Conservation (phyloP, 352 stramenopile genomes). For the Phytophthora colocasiae region DNA sequence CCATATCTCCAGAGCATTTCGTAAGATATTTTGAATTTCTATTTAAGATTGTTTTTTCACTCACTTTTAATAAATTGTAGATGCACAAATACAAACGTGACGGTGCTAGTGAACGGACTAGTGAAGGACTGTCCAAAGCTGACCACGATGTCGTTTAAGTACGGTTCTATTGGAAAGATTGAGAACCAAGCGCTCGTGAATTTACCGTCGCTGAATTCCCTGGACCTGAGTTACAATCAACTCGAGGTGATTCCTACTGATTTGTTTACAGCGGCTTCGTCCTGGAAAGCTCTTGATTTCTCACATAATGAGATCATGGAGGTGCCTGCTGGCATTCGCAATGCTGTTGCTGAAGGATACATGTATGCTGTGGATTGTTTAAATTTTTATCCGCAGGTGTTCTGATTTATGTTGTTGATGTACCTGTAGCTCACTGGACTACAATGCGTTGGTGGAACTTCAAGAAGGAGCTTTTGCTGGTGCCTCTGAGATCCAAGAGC, state of each 20-base stretch:
- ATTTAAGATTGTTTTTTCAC: background rate
- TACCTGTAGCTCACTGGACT: conserved; percentile 61
- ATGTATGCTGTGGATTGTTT: conserved; percentile 43
- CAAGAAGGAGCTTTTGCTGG: conserved; percentile 49
- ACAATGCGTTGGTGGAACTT: conserved; percentile 69
- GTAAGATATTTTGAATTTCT: conserved; percentile 32
- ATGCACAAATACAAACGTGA: conserved; percentile 53
- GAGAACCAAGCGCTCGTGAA: conserved; percentile 58
- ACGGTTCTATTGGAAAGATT: conserved; percentile 53
- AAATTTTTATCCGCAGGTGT: background rate
- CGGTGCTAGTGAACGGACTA: conserved; percentile 38
- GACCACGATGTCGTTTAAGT: conserved; percentile 47
- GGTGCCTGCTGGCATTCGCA: conserved; percentile 46
- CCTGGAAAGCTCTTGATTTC: conserved; percentile 69
- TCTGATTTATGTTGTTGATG: conserved; percentile 11
- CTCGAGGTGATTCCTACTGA: conserved; percentile 45
- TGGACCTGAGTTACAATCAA: conserved; percentile 67
- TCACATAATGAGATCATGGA: conserved; percentile 53
- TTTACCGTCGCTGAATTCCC: conserved; percentile 53
- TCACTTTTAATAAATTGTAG: conserved; percentile 21
- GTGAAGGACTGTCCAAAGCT: conserved; percentile 51
- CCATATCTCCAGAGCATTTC: conserved; percentile 48
- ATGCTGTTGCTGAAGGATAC: conserved; percentile 54
- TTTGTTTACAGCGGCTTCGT: conserved; percentile 50
- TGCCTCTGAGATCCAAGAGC: conserved; percentile 52